phyloP scores from a whole-genome alignment of 78 protist genomes.

The Dictyostelium capitatum region DNA sequence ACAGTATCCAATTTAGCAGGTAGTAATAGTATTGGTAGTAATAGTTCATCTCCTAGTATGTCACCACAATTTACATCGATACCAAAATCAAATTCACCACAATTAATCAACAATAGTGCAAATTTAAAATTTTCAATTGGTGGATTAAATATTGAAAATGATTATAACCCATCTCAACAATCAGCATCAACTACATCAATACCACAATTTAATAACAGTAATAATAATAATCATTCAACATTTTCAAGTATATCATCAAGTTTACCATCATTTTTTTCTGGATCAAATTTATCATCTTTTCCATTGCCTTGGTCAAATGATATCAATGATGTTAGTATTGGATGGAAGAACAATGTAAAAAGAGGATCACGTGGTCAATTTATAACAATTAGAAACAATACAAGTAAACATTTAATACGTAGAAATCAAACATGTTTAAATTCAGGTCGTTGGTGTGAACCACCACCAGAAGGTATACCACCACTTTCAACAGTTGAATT shows the following conservation, averaged over 20 bases:
- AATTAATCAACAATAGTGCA: neutral
- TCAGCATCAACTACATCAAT: no score
- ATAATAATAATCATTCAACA: neutral
- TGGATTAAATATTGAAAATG: no score
- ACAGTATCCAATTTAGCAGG: neutral
- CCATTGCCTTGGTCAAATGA: conserved; percentile 54
- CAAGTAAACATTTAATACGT: conserved; percentile 25
- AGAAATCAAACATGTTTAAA: conserved; percentile 21
- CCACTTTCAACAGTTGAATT: conserved; percentile 43
- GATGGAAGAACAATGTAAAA: conserved; percentile 39
- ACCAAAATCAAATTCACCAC: conserved; percentile 18
- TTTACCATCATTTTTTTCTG: conserved; percentile 19
- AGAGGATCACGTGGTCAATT: conserved; percentile 74
- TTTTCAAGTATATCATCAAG: conserved; percentile 13
- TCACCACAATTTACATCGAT: conserved; percentile 28
- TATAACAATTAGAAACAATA: conserved; percentile 40
- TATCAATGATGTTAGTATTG: neutral
- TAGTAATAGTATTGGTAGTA: conserved; percentile 23
- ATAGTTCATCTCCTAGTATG: conserved; percentile 21
- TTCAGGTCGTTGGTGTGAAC: conserved; percentile 51
- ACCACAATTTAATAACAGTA: neutral
- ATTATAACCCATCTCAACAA: neutral
- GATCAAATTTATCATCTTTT: neutral
- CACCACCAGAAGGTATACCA: conserved; percentile 76
- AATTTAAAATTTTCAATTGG: no score